These are phyloP conservation scores for Nyctanthes arbortristis DNA, from an alignment of 257 asterid genomes.

Conservation along the genomic window DNA sequence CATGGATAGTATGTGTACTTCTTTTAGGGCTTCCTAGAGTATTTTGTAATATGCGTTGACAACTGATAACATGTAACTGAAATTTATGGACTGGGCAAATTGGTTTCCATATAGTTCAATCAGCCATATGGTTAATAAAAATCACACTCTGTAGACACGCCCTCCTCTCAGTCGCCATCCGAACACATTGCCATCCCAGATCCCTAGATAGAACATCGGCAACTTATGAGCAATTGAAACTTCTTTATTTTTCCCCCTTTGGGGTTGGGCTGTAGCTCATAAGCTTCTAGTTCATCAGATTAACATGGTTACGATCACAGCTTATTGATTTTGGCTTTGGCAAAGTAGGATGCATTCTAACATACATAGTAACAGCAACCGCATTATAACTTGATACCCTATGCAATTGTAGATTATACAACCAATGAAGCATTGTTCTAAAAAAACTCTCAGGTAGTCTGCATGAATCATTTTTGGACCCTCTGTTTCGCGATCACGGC, in stretches of 20 bases:
- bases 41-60: background rate
- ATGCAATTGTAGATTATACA: background rate
- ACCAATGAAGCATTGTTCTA: too few relatives aligned
- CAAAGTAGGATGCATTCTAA: background rate
- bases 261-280: background rate
- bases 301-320: background rate
- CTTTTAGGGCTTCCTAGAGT: background rate
- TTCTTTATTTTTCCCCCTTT: background rate
- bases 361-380: background rate
- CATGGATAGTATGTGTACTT: background rate
- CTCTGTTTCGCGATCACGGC: too few relatives aligned
- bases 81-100: background rate
- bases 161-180: background rate
- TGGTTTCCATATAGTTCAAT: background rate
- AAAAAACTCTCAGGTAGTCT: too few relatives aligned
- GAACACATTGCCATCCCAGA: background rate
- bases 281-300: too few relatives aligned
- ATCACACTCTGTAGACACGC: background rate
- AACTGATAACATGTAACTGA: background rate
- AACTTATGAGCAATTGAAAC: background rate
- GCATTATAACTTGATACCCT: background rate
- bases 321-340: background rate
- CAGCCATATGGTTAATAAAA: background rate
- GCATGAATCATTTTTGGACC: too few relatives aligned
- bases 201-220: background rate